A percentile compares a stretch with the other conserved stretches of the same genome.
phyloP scores from a whole-genome alignment of 2,329 filamentous ascomycete genomes.

The Pseudocercospora fijiensis region DNA sequence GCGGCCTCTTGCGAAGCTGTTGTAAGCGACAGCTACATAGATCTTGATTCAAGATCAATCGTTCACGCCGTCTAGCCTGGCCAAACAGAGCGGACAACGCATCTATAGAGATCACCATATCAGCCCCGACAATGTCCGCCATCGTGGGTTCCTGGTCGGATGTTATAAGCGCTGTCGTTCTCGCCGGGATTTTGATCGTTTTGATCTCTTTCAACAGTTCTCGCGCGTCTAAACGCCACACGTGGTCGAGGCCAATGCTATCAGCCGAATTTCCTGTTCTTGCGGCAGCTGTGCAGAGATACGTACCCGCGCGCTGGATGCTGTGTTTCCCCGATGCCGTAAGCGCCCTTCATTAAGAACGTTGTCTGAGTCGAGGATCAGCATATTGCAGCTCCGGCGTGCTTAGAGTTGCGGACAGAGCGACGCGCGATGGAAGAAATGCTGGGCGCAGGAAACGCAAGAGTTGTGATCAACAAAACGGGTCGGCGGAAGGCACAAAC shows the following conservation, averaged over 20 bases:
- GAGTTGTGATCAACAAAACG: not conserved
- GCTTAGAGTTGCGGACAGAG: conserved; percentile 4
- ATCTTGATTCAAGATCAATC: conserved; percentile 1
- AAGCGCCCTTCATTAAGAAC: conserved; percentile 11
- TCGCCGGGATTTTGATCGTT: not conserved
- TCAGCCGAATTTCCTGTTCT: not conserved
- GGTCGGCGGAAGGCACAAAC: not conserved
- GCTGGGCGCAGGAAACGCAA: not conserved
- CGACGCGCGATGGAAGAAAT: conserved; percentile 1
- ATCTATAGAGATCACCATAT: conserved; percentile 8
- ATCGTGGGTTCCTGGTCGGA: not conserved
- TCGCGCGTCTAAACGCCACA: not conserved
- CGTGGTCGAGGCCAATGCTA: not conserved
- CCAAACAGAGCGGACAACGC: conserved; percentile 9
- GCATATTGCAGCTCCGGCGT: not conserved
- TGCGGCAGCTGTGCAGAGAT: conserved; percentile 8
- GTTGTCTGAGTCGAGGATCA: conserved; percentile 8
- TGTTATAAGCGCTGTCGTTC: not conserved
- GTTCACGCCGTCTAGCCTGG: conserved; percentile 2
- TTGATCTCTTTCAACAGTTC: not conserved
- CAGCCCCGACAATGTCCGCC: not conserved
- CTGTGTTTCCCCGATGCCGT: conserved; percentile 15
- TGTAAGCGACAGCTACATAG: not conserved
- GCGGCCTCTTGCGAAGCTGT: conserved; percentile 3
- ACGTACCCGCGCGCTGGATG: not conserved